Evolutionary conservation across 441 rosid genomes (phyloP), one percentile per base, ranked within the genome.

Genomic region (Macaranga tanarius): DNA sequence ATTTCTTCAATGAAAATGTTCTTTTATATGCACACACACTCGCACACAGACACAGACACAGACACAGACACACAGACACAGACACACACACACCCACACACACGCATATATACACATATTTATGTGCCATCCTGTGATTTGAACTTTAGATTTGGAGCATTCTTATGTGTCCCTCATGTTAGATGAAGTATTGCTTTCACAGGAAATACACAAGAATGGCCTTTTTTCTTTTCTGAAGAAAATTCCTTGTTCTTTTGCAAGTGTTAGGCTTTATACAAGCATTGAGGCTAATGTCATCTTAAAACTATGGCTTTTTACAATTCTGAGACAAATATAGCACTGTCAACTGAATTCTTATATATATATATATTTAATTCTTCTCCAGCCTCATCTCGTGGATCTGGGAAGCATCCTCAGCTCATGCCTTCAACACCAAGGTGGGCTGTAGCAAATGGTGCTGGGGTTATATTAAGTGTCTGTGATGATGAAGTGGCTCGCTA

Each of bases 371-470:
- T 75, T 70, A 9, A 20, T 70, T 52, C 67, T 28, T 59, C 17
- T 65, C 66, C 76, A 90, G 92, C 93, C 78, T 86, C 95, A 80
- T 86, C 98, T 73, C 92, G 95, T 45, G 97, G 97, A 82, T 91
- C 98, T 77, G 99, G 99, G 75, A 95, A 95, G 84, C 97, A 95
- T 84, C 99, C 99, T 77, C 99, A 95, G 75, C 91, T 93, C 74
- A 85, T 95, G 89, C 97, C 90, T 63, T 89, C 99, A n/a, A 88
- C 99, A 28, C 99, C 99, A 56, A 86, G 98, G 79, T 95, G 99
- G 99, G 99, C 99, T 19, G 98, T 95, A 73, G 99, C 99, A 65
- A 95, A 95, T 82, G 98, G 99, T 76, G 99, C 99, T 56, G 99
- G 99, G 79, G 99, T 95, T 25, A 95, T 95, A 74, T 81, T 95